Percentiles rank a stretch among this genome's conserved stretches.
phyloP scores from a whole-genome alignment of 129 eudicot genomes.

The Centella asiatica region DNA sequence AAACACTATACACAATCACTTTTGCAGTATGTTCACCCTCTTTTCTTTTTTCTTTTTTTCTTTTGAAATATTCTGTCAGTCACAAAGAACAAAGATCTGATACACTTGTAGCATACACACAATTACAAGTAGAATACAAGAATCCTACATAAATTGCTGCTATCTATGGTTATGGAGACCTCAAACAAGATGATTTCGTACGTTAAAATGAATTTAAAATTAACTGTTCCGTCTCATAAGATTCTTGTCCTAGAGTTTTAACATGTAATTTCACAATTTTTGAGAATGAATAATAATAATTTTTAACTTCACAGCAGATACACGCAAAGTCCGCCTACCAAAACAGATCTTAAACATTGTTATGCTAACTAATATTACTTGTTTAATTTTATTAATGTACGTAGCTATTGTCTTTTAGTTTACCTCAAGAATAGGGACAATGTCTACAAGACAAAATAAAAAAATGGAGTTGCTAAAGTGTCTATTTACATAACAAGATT shows the following conservation, averaged over 20 bases:
- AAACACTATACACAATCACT: no score
- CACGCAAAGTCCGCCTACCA: constrained; percentile 5
- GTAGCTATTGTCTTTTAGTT: not conserved
- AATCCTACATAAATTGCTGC: no score
- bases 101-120: no score
- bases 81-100: no score
- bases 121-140: no score
- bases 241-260: no score
- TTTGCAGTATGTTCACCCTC: not conserved
- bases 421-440: not conserved
- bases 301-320: no score
- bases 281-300: not conserved
- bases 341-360: not conserved
- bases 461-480: constrained; percentile 7
- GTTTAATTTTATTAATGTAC: not conserved
- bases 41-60: not conserved
- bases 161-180: no score
- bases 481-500: constrained; percentile 3
- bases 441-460: constrained; percentile 4
- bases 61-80: not conserved
- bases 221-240: no score
- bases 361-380: not conserved
- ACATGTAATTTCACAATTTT: not conserved
- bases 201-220: no score
- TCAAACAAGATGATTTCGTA: no score